A percentile compares a stretch with the other conserved stretches of the same genome.
Evolutionary conservation across 495 filamentous ascomycete species (phyloP).

Genomic region (Podospora anserina): DNA sequence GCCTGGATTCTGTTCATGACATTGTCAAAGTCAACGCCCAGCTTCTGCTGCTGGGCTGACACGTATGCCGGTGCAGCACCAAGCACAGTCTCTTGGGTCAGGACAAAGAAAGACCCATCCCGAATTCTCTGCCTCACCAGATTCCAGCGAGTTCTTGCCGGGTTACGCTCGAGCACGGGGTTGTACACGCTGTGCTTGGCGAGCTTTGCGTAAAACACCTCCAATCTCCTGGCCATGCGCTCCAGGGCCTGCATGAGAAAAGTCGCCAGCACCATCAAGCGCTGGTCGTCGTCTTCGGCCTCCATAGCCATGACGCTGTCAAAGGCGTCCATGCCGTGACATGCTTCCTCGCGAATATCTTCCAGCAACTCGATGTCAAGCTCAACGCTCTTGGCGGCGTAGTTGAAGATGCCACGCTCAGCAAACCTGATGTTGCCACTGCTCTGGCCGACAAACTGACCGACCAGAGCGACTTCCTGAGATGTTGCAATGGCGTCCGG

Average conservation of each 20-base stretch:
- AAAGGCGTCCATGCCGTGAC: conserved; percentile 51
- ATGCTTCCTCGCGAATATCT: conserved; percentile 49
- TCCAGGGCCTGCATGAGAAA: conserved; percentile 51
- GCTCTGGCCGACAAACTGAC: conserved; percentile 45
- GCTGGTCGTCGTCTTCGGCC: conserved; percentile 23
- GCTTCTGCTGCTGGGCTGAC: conserved; percentile 30
- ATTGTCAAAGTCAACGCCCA: conserved; percentile 40
- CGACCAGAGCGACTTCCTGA: conserved; percentile 47
- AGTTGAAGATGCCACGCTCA: conserved; percentile 46
- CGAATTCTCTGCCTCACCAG: conserved; percentile 42
- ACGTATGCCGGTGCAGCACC: conserved; percentile 33
- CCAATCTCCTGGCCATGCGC: conserved; percentile 45
- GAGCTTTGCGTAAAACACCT: conserved; percentile 48
- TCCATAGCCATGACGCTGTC: conserved; percentile 38
- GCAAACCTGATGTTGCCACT: conserved; percentile 41
- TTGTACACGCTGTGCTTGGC: conserved; percentile 43
- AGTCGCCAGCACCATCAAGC: conserved; percentile 40
- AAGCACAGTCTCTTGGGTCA: conserved; percentile 38
- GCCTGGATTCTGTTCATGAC: conserved; percentile 43
- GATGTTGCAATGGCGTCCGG: conserved; percentile 40
- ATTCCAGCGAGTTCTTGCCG: conserved; percentile 46
- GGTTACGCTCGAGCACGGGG: conserved; percentile 47
- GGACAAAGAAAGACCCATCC: conserved; percentile 48
- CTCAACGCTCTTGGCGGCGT: conserved; percentile 46
- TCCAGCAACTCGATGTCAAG: conserved; percentile 49